A percentile compares a stretch with the other conserved stretches of the same genome.
phyloP scores from a whole-genome alignment of 2,329 filamentous ascomycete species.

The Coniella vitis region DNA sequence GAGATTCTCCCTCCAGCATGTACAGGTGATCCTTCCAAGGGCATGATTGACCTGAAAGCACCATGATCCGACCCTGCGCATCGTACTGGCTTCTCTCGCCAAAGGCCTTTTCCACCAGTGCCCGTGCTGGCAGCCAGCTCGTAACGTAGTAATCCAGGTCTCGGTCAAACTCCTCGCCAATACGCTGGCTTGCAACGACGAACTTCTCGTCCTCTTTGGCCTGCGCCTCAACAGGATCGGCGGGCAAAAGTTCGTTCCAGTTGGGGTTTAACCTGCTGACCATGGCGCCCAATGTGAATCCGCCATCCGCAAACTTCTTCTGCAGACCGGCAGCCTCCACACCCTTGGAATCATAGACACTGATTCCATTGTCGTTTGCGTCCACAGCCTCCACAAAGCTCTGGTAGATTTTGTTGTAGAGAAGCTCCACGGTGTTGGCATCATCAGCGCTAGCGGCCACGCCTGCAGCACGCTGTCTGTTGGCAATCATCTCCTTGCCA shows the following conservation, averaged over 20 bases:
- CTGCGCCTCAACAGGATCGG: constrained; percentile 54
- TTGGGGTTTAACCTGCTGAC: constrained; percentile 74
- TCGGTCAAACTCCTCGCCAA: constrained; percentile 81
- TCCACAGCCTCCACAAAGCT: constrained; percentile 94
- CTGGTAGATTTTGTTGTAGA: constrained; percentile 86
- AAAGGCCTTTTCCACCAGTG: constrained; percentile 72
- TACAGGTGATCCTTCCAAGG: constrained; percentile 98
- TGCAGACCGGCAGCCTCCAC: constrained; percentile 64
- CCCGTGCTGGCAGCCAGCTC: constrained; percentile 82
- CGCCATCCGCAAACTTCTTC: constrained; percentile 77
- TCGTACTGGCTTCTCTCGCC: constrained; percentile 61
- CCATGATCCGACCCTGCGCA: constrained; percentile 68
- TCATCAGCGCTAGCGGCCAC: constrained; percentile 43
- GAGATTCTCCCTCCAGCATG: constrained; percentile 63
- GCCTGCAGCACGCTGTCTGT: constrained; percentile 41
- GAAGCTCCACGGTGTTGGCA: constrained; percentile 59
- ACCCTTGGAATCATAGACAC: constrained; percentile 66
- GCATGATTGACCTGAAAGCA: constrained; percentile 69
- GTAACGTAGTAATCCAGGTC: constrained; percentile 69
- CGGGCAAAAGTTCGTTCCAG: constrained; percentile 61
- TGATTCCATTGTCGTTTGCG: constrained; percentile 95
- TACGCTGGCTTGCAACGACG: constrained; percentile 66
- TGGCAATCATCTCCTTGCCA: constrained; percentile 73
- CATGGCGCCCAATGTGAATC: constrained; percentile 77
- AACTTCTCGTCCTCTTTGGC: constrained; percentile 77